A percentile compares a stretch with the other conserved stretches of the same genome.
These are phyloP conservation scores for Hirsutella rhossiliensis DNA, from an alignment of 2,329 filamentous ascomycete species.

Conservation along the genomic window DNA sequence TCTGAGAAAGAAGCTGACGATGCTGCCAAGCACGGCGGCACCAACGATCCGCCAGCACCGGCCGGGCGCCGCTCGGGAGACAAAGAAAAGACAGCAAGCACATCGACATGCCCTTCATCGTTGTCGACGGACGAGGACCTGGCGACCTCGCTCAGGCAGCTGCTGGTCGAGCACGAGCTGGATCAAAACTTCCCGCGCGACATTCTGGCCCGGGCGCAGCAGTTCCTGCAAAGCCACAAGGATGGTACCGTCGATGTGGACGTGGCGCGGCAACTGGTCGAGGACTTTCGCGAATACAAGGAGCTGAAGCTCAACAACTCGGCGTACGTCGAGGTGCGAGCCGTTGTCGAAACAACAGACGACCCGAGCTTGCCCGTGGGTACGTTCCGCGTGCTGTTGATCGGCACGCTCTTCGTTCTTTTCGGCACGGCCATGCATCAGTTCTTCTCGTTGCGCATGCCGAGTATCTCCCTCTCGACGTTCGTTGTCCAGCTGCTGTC, in stretches of 20 bases:
- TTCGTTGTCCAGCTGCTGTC: constrained; percentile 28
- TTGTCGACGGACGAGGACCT: not conserved
- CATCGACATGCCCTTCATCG: no score
- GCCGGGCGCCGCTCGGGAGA: no score
- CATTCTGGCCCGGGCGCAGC: constrained; percentile 26
- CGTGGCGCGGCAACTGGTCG: constrained; percentile 7
- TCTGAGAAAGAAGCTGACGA: no score
- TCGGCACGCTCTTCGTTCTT: constrained; percentile 24
- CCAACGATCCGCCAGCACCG: no score
- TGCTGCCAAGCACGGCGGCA: no score
- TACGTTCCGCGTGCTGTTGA: constrained; percentile 26
- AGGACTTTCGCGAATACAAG: constrained; percentile 9
- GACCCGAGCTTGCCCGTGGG: constrained; percentile 25
- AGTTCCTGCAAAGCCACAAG: constrained; percentile 19
- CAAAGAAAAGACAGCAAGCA: no score
- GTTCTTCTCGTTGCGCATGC: constrained; percentile 29
- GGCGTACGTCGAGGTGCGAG: constrained; percentile 29
- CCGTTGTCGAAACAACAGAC: constrained; percentile 30
- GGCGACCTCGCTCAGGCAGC: constrained; percentile 3
- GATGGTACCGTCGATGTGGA: constrained; percentile 6
- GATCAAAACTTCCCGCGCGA: constrained; percentile 34
- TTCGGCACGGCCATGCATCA: constrained; percentile 12
- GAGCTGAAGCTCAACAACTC: constrained; percentile 21
- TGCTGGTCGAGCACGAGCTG: constrained; percentile 27
- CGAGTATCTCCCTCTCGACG: constrained; percentile 24